phyloP scores from a whole-genome alignment of 1,139 yeast species.

The Suhomyces kunorum region DNA sequence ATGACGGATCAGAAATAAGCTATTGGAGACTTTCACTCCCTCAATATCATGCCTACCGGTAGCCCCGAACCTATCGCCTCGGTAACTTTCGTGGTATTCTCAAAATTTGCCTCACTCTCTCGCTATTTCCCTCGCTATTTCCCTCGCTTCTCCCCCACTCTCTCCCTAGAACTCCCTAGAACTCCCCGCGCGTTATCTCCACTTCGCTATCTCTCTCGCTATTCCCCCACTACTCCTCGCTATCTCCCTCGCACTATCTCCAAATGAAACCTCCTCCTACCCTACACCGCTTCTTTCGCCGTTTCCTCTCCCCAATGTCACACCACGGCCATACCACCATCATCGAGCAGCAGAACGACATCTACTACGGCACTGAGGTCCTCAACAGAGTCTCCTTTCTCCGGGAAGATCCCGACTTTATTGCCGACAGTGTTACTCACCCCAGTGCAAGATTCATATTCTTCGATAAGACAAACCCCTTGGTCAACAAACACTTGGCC shows the following conservation, averaged over 20 bases:
- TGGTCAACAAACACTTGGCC: constrained; percentile 32
- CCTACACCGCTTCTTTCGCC: neutral
- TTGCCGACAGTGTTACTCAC: constrained; percentile 52
- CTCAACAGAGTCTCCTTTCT: constrained; percentile 81
- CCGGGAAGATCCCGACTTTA: constrained; percentile 64
- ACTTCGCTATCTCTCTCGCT: neutral
- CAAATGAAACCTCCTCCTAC: no score
- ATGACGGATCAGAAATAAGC: no score
- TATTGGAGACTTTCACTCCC: no score
- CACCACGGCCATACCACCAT: constrained; percentile 12
- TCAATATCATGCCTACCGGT: no score
- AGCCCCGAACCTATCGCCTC: no score
- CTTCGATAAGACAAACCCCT: constrained; percentile 39
- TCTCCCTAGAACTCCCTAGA: no score
- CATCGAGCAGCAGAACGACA: constrained; percentile 31
- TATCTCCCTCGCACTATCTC: neutral
- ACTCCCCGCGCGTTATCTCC: no score
- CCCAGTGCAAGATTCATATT: constrained; percentile 60
- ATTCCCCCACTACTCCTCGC: neutral
- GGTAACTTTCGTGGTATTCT: no score
- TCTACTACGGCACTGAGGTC: constrained; percentile 53
- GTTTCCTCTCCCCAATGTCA: constrained; percentile 15
- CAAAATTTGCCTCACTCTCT: no score
- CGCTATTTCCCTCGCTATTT: no score
- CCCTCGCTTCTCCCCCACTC: no score